A percentile compares a stretch with the other conserved stretches of the same genome.
These are phyloP conservation scores for Halocafeteria seosinensis DNA, from an alignment of 108 stramenopile species.

Conservation along the genomic window DNA sequence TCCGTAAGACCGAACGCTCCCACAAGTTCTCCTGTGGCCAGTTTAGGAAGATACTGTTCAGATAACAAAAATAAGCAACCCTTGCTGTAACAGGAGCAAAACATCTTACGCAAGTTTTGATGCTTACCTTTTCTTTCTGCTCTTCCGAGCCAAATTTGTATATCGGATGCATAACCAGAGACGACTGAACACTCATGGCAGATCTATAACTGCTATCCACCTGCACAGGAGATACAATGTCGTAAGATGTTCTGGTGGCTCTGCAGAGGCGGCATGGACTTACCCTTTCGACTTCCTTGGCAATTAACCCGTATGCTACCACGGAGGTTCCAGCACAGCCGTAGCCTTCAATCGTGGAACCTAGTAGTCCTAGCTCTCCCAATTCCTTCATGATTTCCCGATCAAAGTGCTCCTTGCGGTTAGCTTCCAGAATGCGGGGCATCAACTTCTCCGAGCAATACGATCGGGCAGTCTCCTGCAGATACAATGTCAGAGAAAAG, in stretches of 20 bases:
- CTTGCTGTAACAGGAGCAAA: too few species aligned
- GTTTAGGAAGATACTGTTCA: slow-evolving; percentile 60
- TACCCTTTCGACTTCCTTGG: slow-evolving; percentile 61
- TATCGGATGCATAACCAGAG: slow-evolving; percentile 87
- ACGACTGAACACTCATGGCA: slow-evolving; percentile 75
- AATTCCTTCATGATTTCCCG: slow-evolving; percentile 53
- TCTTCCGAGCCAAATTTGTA: slow-evolving; percentile 64
- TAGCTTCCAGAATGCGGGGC: slow-evolving; percentile 54
- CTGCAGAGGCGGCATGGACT: too few species aligned
- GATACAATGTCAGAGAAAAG: not conserved
- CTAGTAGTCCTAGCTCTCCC: slow-evolving; percentile 70
- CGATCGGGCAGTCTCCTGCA: slow-evolving; percentile 35
- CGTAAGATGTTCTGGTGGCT: too few species aligned
- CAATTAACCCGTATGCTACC: slow-evolving; percentile 69
- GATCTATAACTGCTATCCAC: slow-evolving; percentile 74
- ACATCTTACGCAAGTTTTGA: too few species aligned
- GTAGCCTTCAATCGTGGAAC: slow-evolving; percentile 60
- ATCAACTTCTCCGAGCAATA: slow-evolving; percentile 62
- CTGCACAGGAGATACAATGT: too few species aligned
- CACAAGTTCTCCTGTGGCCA: slow-evolving; percentile 56
- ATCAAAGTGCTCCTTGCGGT: slow-evolving; percentile 64
- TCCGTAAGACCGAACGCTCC: slow-evolving; percentile 92
- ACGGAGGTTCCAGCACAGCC: slow-evolving; percentile 58
- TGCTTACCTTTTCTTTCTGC: slow-evolving; percentile 44
- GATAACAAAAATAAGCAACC: too few species aligned